Conservation (phyloP, 495 filamentous ascomycete genomes). For the Neurospora tetraspora region DNA sequence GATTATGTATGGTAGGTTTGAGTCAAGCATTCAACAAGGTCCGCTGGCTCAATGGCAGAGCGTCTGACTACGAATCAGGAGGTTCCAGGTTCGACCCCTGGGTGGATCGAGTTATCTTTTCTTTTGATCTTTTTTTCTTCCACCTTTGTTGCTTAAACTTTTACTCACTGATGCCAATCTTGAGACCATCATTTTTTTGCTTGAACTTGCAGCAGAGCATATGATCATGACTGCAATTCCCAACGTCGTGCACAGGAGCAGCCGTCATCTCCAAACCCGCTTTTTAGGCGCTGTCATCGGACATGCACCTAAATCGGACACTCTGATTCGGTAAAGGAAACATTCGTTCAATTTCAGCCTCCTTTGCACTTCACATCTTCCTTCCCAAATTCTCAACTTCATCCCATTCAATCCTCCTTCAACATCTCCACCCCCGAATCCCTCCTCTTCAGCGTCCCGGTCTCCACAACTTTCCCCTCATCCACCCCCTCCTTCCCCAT, state of each 20-base stretch:
- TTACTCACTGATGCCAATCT: too few relatives aligned
- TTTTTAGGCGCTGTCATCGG: background rate
- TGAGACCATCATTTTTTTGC: too few relatives aligned
- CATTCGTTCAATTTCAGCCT: background rate
- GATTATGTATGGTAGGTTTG: background rate
- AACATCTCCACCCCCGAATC: background rate
- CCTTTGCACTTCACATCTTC: background rate
- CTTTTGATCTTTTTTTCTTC: background rate
- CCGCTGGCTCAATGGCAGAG: background rate
- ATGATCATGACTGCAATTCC: too few relatives aligned
- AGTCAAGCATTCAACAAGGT: background rate
- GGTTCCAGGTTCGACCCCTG: background rate
- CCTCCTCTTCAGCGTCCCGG: background rate
- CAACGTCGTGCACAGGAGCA: background rate
- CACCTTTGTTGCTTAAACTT: too few relatives aligned
- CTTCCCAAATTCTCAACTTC: too few relatives aligned
- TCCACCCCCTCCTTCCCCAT: background rate
- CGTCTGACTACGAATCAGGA: background rate
- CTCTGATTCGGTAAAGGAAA: too few relatives aligned
- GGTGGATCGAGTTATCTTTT: background rate
- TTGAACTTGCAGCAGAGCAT: too few relatives aligned
- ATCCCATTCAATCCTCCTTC: background rate
- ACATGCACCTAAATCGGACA: background rate
- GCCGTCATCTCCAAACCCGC: background rate
- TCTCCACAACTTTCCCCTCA: background rate